phyloP scores from a whole-genome alignment of 2,329 filamentous ascomycete species.

The Diplodia intermedia region DNA sequence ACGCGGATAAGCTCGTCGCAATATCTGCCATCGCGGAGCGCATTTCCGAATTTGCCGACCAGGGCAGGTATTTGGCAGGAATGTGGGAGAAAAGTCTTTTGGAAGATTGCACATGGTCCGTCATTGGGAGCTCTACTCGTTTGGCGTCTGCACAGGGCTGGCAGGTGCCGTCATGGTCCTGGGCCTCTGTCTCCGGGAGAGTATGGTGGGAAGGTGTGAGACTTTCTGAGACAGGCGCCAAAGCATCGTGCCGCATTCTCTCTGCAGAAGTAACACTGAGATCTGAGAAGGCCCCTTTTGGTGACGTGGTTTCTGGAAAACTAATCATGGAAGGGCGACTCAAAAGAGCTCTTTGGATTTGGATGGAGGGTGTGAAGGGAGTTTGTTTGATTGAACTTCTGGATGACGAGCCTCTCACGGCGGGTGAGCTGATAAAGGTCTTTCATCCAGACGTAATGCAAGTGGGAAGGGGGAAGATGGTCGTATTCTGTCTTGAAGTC shows the following conservation, averaged over 20 bases:
- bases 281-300: not conserved
- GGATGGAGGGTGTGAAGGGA: accelerated
- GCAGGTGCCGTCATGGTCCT: not conserved
- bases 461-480: not conserved
- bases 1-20: not conserved
- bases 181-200: not conserved
- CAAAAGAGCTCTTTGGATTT: not conserved
- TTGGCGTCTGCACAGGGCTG: not conserved
- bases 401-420: not conserved
- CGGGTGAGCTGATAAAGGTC: accelerated
- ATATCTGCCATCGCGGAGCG: not conserved
- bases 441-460: not conserved
- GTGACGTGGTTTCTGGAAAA: not conserved
- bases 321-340: not conserved
- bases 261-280: not conserved
- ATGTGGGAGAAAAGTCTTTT: not conserved
- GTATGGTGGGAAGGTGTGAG: not conserved
- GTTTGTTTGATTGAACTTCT: not conserved
- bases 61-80: not conserved
- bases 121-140: too few relatives aligned
- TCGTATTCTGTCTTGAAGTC: not conserved
- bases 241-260: not conserved
- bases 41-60: not conserved
- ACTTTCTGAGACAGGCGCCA: not conserved
- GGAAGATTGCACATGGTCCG: not conserved